Base-by-base conservation (phyloP, 371 early-diverging fungal genomes). In the Mortierella sp. region DNA sequence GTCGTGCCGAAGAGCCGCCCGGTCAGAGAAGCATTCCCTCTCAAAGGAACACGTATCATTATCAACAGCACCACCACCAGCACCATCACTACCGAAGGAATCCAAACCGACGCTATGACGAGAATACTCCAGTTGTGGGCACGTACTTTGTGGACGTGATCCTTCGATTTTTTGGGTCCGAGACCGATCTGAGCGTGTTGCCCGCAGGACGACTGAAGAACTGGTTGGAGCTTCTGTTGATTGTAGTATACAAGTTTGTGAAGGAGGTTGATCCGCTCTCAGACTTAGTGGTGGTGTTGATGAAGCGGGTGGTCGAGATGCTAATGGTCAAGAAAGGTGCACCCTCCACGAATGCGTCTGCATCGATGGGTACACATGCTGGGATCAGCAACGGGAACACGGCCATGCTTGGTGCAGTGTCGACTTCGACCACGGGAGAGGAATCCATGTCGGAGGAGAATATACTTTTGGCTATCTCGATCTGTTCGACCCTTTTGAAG, bases 381-480 rank as follows among this genome's bases (percentile, higher is more conserved):
- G 48, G 43, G n/a, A 49, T 56, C 14, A 44, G 53, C 15, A 41
- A 52, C 8, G 55, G 59, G 21, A 4, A 47, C 21, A 43, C 49
- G 34, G 23, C 50, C 3, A 37, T 46, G 27, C 53, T 3, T 34
- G 49, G 19, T 15, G 39, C 19, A 27, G 23, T 79, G 63, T 4
- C 28, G 11, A 23, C 42, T 2, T 21, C 49, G 14, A 17, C 48
- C 12, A 26, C 41, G 11, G 63, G 51, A 15, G 80, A 81, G 37
- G 84, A 87, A 21, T 80, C 84, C n/a, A 80, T 87, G 58, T 70
- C 78, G 21, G 87, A 88, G 56, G 89, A 88, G 72, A 88, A 85
- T 59, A 87, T 84, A 26, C 58, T 87, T 14, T 51, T 88, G 34
- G 83, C 85, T 5, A 66, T 88, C 3, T 85, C 87, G 24, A 87